phyloP scores from a whole-genome alignment of 352 stramenopile genomes.

The Elongisporangium undulatum region DNA sequence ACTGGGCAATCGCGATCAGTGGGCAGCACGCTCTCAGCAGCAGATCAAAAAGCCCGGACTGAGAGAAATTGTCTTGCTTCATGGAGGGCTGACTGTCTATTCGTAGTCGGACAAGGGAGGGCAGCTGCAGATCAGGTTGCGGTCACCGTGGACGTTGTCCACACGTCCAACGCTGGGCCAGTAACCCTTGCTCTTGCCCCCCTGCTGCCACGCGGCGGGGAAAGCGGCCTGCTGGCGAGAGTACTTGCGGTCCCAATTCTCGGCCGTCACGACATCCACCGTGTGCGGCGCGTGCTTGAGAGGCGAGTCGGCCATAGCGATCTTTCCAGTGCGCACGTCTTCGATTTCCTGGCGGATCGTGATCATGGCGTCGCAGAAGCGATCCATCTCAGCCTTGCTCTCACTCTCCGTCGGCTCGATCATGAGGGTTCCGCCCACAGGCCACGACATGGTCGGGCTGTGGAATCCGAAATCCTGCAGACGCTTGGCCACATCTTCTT shows the following conservation, averaged over 20 bases:
- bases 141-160: slow-evolving; percentile 99
- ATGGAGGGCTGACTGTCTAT: slow-evolving; percentile 15
- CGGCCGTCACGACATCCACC: slow-evolving; percentile 89
- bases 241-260: slow-evolving; percentile 95
- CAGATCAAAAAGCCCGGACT: slow-evolving; percentile 16
- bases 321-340: slow-evolving; percentile 91
- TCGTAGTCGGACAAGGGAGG: slow-evolving; percentile 95
- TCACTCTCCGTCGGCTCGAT: slow-evolving; percentile 99
- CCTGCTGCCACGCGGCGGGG: slow-evolving; percentile 92
- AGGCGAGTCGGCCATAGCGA: slow-evolving; percentile 91
- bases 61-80: slow-evolving; percentile 1
- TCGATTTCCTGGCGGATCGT: slow-evolving; percentile 97
- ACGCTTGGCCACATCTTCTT: slow-evolving; percentile 98
- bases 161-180: slow-evolving; percentile 97
- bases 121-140: slow-evolving; percentile 98
- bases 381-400: slow-evolving; percentile 97
- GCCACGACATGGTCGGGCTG: slow-evolving; percentile 99
- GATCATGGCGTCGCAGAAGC: slow-evolving; percentile 96
- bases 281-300: slow-evolving; percentile 98
- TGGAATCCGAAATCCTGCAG: slow-evolving; percentile 99
- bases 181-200: slow-evolving; percentile 94
- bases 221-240: slow-evolving; percentile 92
- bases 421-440: slow-evolving; percentile 98
- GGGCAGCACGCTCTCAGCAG: slow-evolving; percentile 8
- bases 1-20: neutral